phyloP scores from a whole-genome alignment of 495 filamentous ascomycete genomes.

The Echria macrotheca region DNA sequence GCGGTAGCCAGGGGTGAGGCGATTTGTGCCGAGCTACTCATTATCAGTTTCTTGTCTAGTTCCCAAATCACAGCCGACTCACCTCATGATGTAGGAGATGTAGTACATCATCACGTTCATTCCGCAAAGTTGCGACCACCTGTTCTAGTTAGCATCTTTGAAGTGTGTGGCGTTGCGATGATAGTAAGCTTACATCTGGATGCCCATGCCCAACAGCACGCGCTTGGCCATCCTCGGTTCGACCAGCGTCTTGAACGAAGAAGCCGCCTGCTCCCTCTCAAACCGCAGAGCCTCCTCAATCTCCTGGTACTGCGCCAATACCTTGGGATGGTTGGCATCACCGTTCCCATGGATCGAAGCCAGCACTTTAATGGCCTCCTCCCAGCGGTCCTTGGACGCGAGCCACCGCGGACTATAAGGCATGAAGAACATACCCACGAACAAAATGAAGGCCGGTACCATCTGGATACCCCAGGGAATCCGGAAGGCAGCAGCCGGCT shows the following conservation, averaged over 20 bases:
- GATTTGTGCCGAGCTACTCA: neutral
- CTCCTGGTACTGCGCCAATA: constrained; percentile 69
- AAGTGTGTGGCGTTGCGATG: too few species aligned
- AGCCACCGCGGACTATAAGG: constrained; percentile 71
- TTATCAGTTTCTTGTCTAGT: too few species aligned
- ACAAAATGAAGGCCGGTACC: constrained; percentile 58
- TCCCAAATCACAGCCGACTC: neutral
- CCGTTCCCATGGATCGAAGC: constrained; percentile 65
- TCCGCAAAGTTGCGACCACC: constrained; percentile 61
- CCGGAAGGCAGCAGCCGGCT: constrained; percentile 53
- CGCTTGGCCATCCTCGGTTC: constrained; percentile 65
- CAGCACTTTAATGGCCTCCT: constrained; percentile 63
- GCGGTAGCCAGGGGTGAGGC: neutral
- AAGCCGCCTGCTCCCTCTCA: constrained; percentile 41
- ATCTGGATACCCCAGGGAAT: constrained; percentile 71
- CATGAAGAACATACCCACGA: constrained; percentile 62
- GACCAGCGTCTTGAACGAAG: constrained; percentile 56
- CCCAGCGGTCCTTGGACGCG: constrained; percentile 59
- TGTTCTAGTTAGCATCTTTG: too few species aligned
- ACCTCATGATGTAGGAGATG: neutral
- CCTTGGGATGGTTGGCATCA: constrained; percentile 57
- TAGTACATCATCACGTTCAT: constrained; percentile 66
- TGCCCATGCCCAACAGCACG: constrained; percentile 61
- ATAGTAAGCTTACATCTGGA: constrained; percentile 57
- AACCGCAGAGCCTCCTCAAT: constrained; percentile 57